A percentile compares a stretch with the other conserved stretches of the same genome.
Conservation (phyloP, 1,284 basidiomycete genomes). For the Trametes pubescens region DNA sequence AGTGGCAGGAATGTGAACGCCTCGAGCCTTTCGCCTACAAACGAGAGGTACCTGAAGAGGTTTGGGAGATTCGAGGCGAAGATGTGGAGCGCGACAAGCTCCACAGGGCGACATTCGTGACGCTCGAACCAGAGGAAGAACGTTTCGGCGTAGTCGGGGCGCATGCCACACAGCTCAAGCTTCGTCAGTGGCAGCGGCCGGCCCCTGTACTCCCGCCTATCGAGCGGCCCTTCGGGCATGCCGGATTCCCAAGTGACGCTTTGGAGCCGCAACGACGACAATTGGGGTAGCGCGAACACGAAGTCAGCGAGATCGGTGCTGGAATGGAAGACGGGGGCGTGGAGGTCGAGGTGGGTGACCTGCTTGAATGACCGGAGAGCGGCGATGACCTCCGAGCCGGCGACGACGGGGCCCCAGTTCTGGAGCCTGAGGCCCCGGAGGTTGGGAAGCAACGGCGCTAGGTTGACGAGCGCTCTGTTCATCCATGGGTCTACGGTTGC, state of each 20-base stretch:
- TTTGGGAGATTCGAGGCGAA: not conserved
- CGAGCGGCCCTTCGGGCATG: not conserved
- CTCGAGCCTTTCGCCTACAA: not conserved
- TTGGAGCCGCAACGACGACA: not conserved
- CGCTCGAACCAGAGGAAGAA: not conserved
- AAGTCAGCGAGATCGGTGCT: not conserved
- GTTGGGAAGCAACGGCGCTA: not conserved
- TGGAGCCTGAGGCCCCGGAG: not conserved
- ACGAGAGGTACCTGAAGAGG: not conserved
- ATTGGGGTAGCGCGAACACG: not conserved
- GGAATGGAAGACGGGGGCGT: not conserved
- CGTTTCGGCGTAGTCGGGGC: not conserved
- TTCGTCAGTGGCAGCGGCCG: not conserved
- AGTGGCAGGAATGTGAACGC: not conserved
- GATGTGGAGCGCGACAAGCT: not conserved
- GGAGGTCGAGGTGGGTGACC: not conserved
- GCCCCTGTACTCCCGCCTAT: not conserved
- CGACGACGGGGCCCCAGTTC: not conserved
- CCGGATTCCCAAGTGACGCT: not conserved
- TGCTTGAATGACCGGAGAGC: not conserved
- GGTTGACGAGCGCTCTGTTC: not conserved
- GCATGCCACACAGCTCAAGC: not conserved
- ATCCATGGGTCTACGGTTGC: not conserved
- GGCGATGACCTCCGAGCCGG: not conserved
- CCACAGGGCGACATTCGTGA: not conserved